phyloP scores from a whole-genome alignment of 371 early-diverging fungal genomes.

The Apophysomyces ossiformis region DNA sequence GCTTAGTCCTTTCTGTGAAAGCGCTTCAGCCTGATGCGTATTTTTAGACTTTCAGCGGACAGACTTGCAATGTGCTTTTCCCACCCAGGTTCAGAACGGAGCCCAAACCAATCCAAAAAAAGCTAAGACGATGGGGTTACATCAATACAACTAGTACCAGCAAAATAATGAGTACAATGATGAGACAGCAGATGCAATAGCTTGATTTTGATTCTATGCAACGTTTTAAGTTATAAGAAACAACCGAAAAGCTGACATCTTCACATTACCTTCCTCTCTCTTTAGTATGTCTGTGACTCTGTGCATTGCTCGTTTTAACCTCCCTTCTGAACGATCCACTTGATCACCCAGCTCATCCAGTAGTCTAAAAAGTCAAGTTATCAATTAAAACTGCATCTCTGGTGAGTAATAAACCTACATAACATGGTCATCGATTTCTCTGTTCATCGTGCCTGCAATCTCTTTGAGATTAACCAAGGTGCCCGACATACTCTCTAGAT shows the following conservation, averaged over 20 bases:
- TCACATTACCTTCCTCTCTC: conserved; percentile 61
- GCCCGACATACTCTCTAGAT: conserved; percentile 63
- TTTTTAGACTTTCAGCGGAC: too few species aligned
- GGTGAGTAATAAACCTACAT: conserved; percentile 35
- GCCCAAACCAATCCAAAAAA: neutral
- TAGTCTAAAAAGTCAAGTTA: conserved; percentile 31
- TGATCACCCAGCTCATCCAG: conserved; percentile 65
- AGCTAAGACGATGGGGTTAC: conserved; percentile 19
- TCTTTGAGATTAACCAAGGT: conserved; percentile 65
- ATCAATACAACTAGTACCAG: conserved; percentile 57
- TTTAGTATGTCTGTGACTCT: conserved; percentile 59
- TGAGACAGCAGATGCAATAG: conserved; percentile 65
- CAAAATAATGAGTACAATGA: conserved; percentile 61
- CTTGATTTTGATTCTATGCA: conserved; percentile 59
- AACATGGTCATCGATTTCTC: conserved; percentile 64
- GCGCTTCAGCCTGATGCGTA: too few species aligned
- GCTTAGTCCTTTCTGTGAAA: too few species aligned
- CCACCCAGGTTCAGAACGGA: conserved; percentile 2
- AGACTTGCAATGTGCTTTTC: conserved; percentile 3
- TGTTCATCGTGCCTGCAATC: conserved; percentile 66
- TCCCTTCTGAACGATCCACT: conserved; percentile 57
- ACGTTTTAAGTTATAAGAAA: neutral
- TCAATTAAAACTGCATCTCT: neutral
- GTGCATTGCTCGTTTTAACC: conserved; percentile 58
- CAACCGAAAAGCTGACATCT: neutral